phyloP scores from a whole-genome alignment of 2,329 filamentous ascomycete genomes.

The Xylaria sp. region DNA sequence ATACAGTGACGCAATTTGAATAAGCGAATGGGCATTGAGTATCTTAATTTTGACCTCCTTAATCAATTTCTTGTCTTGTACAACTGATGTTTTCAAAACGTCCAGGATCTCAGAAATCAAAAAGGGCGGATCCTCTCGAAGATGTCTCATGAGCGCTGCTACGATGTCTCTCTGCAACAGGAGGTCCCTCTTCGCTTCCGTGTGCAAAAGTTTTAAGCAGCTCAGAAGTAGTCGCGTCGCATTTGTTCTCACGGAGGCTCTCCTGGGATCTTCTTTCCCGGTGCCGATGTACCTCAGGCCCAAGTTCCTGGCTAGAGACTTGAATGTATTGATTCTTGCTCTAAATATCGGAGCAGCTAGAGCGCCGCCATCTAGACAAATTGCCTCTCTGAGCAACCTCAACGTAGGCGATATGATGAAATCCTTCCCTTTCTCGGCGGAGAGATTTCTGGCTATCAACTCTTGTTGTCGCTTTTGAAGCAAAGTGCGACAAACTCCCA shows the following conservation, averaged over 20 bases:
- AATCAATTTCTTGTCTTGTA: conserved; percentile 79
- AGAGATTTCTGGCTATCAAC: conserved; percentile 80
- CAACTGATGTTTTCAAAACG: conserved; percentile 73
- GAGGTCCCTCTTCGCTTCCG: conserved; percentile 82
- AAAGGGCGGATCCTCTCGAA: conserved; percentile 80
- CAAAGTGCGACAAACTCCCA: conserved; percentile 82
- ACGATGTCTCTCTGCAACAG: conserved; percentile 80
- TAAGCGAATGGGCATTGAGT: conserved; percentile 78
- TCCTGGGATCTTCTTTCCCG: conserved; percentile 70
- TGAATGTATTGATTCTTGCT: conserved; percentile 80
- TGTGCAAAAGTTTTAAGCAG: conserved; percentile 80
- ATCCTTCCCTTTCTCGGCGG: conserved; percentile 83
- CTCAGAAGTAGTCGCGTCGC: conserved; percentile 83
- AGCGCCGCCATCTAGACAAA: conserved; percentile 84
- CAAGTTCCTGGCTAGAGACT: conserved; percentile 82
- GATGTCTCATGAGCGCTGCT: conserved; percentile 76
- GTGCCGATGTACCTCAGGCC: conserved; percentile 71
- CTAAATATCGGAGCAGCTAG: conserved; percentile 82
- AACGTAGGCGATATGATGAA: conserved; percentile 90
- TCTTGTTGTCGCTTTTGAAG: conserved; percentile 84
- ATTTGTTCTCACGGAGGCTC: conserved; percentile 83
- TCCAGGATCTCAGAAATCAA: conserved; percentile 80
- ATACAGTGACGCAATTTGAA: conserved; percentile 78
- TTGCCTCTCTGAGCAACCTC: conserved; percentile 85
- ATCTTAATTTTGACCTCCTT: conserved; percentile 78